Percentiles rank a stretch among this genome's conserved stretches.
Conservation (phyloP, 352 stramenopile species). For the Globisporangium nodosum region DNA sequence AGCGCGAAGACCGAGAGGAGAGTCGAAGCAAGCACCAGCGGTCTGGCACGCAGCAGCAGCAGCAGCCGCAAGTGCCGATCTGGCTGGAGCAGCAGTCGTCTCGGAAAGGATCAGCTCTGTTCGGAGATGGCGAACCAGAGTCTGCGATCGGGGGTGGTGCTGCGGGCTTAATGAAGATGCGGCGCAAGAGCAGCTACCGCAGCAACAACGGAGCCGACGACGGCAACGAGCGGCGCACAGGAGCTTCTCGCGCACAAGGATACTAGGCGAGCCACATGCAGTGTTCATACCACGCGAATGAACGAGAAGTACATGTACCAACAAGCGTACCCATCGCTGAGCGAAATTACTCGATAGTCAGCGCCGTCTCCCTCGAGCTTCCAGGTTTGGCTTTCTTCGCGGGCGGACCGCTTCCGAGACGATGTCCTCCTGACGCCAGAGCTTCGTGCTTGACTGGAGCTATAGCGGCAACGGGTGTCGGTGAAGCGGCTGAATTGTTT, state of each 20-base stretch:
- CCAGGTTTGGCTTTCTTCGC: conserved; percentile 7
- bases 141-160: conserved; percentile 43
- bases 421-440: background rate
- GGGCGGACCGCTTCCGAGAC: background rate
- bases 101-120: conserved; percentile 21
- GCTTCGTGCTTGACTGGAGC: background rate
- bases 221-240: background rate
- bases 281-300: background rate
- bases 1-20: conserved; percentile 14
- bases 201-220: conserved; percentile 25
- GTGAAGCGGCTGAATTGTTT: background rate
- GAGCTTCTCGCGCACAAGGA: background rate
- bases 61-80: conserved; percentile 37
- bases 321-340: background rate
- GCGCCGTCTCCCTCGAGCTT: conserved; percentile 4
- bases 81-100: conserved; percentile 40
- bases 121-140: conserved; percentile 27
- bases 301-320: background rate
- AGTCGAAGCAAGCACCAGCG: conserved; percentile 2
- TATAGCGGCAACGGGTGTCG: background rate
- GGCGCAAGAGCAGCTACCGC: conserved; percentile 46
- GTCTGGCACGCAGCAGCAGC: conserved; percentile 6
- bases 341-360: conserved; percentile 12
- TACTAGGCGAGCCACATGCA: conserved; percentile 4
- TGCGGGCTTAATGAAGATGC: conserved; percentile 61